These are phyloP conservation scores for Blastobotrys chiropterorum DNA, from an alignment of 805 yeast species.

Conservation along the genomic window DNA sequence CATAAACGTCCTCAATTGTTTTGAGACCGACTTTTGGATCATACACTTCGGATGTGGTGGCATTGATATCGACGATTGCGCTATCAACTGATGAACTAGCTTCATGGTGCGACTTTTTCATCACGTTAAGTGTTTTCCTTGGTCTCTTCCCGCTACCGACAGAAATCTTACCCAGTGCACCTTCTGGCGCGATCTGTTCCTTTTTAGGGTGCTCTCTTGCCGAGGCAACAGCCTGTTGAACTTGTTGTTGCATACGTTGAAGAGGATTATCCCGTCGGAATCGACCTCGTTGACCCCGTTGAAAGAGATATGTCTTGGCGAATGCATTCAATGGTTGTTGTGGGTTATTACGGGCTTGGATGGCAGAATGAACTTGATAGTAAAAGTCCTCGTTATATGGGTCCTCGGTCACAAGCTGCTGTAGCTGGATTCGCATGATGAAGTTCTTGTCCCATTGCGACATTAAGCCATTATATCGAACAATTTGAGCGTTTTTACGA, in stretches of 20 bases:
- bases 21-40: constrained; percentile 48
- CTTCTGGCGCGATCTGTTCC: constrained; percentile 62
- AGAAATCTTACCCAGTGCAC: constrained; percentile 84
- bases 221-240: constrained; percentile 89
- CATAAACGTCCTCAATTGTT: constrained; percentile 71
- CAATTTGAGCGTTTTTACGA: constrained; percentile 36
- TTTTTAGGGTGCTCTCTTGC: constrained; percentile 79
- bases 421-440: constrained; percentile 87
- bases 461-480: constrained; percentile 88
- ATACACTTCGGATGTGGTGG: constrained; percentile 23
- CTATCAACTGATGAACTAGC: constrained; percentile 9
- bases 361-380: constrained; percentile 81
- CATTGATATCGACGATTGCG: constrained; percentile 7
- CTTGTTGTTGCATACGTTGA: constrained; percentile 97
- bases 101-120: constrained; percentile 9
- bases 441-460: constrained; percentile 95
- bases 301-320: constrained; percentile 87
- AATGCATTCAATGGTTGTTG: constrained; percentile 63
- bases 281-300: constrained; percentile 75
- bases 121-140: constrained; percentile 66
- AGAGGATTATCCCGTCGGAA: constrained; percentile 62
- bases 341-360: constrained; percentile 53
- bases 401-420: constrained; percentile 94
- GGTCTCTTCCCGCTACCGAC: constrained; percentile 78
- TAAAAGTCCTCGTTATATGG: constrained; percentile 97